Conservation (phyloP, 768 basidiomycete genomes). For the Tephrocybe sp. region DNA sequence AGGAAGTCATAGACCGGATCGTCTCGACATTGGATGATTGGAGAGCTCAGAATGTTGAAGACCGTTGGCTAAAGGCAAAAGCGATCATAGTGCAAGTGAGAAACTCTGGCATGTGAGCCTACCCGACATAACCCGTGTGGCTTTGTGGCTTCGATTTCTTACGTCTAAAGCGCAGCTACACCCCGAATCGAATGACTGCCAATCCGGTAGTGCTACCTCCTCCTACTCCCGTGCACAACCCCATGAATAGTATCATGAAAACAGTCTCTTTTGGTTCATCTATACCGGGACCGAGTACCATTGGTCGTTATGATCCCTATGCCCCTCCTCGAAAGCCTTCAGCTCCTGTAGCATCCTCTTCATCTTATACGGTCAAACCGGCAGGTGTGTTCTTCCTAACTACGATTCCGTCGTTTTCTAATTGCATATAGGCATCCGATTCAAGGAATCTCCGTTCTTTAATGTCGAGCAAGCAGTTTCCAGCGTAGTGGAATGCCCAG, state of each 20-base stretch:
- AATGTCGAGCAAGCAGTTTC: constrained; percentile 66
- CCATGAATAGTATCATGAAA: constrained; percentile 29
- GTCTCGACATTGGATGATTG: constrained; percentile 57
- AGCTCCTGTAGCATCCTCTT: constrained; percentile 35
- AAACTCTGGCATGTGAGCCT: constrained; percentile 63
- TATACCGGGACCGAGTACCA: constrained; percentile 31
- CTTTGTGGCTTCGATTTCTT: neutral
- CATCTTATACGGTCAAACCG: constrained; percentile 27
- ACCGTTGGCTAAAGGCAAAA: constrained; percentile 72
- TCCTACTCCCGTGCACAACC: constrained; percentile 15
- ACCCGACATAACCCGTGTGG: neutral
- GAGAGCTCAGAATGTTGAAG: constrained; percentile 53
- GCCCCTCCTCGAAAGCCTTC: constrained; percentile 53
- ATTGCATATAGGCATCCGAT: constrained; percentile 55
- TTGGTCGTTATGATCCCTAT: constrained; percentile 66
- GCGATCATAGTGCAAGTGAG: constrained; percentile 68
- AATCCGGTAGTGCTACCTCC: constrained; percentile 19
- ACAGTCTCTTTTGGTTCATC: constrained; percentile 26
- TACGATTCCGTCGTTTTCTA: constrained; percentile 5
- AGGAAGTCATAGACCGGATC: constrained; percentile 83
- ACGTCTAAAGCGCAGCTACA: constrained; percentile 15
- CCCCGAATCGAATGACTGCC: constrained; percentile 17
- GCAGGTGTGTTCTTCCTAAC: constrained; percentile 26
- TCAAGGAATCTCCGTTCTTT: constrained; percentile 83
- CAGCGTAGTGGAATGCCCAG: constrained; percentile 72